These are phyloP conservation scores for Cutaneotrichosporon cutaneum DNA, from an alignment of 1,284 basidiomycete genomes.

Conservation along the genomic window DNA sequence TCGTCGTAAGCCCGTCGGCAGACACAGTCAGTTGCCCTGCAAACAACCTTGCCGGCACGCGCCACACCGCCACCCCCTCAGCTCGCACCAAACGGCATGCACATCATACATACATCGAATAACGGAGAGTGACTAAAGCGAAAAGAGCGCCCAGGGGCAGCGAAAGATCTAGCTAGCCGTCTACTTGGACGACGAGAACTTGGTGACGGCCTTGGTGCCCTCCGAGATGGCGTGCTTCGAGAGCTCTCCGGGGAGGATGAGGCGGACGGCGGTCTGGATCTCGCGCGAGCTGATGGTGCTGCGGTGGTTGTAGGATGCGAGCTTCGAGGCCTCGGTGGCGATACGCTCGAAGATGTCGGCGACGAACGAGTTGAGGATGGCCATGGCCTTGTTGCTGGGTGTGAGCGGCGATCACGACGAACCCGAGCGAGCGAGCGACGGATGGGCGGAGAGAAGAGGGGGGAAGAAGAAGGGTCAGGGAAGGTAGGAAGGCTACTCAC, in stretches of 20 bases:
- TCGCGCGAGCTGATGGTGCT: constrained; percentile 92
- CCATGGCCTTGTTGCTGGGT: constrained; percentile 99
- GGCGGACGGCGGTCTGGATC: constrained; percentile 86
- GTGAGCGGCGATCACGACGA: no score
- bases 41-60: no score
- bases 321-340: constrained; percentile 84
- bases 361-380: constrained; percentile 88
- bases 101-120: not conserved
- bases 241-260: constrained; percentile 81
- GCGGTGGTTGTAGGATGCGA: constrained; percentile 89
- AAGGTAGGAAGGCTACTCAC: no score
- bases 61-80: no score
- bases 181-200: constrained; percentile 57
- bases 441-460: no score
- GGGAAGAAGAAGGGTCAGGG: no score
- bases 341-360: constrained; percentile 94
- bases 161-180: not conserved
- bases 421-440: no score
- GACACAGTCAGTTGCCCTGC: no score
- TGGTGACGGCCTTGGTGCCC: constrained; percentile 61
- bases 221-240: constrained; percentile 85
- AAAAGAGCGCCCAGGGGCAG: not conserved
- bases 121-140: not conserved
- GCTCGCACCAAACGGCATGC: not conserved
- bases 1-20: no score